Conservation (phyloP, 228 moss, liverwort and hornwort species). For the Sphagnum magellanicum region DNA sequence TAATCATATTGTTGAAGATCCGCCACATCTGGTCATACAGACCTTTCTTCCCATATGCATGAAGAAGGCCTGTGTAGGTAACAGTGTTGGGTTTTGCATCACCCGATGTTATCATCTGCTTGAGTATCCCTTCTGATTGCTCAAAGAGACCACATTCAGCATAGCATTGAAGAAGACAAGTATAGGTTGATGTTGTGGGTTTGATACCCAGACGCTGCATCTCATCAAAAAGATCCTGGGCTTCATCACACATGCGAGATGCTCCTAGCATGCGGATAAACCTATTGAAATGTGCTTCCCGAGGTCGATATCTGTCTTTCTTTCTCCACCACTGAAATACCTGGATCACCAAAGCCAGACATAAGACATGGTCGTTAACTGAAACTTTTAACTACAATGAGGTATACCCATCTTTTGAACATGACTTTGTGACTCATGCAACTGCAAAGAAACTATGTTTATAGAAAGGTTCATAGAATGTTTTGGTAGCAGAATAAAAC, state of each 20-base stretch:
- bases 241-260: constrained; percentile 55
- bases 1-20: constrained; percentile 78
- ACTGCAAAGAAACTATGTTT: background rate
- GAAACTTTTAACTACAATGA: background rate
- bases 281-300: constrained; percentile 68
- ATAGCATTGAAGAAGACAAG: constrained; percentile 76
- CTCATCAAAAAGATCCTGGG: constrained; percentile 72
- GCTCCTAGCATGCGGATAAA: constrained; percentile 73
- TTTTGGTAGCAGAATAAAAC: no score
- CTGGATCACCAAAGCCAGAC: constrained; percentile 17
- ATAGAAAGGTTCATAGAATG: background rate
- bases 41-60: constrained; percentile 81
- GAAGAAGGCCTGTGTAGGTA: constrained; percentile 67
- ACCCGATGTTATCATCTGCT: constrained; percentile 56
- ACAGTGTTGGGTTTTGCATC: constrained; percentile 72
- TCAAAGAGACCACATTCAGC: constrained; percentile 77
- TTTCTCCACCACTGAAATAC: constrained; percentile 83
- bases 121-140: constrained; percentile 63
- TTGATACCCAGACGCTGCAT: constrained; percentile 28
- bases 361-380: background rate
- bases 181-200: constrained; percentile 21
- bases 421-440: background rate
- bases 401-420: constrained; percentile 1
- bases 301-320: constrained; percentile 56
- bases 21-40: constrained; percentile 78